Conservation (phyloP, 441 rosid species). For the Croton setiger region DNA sequence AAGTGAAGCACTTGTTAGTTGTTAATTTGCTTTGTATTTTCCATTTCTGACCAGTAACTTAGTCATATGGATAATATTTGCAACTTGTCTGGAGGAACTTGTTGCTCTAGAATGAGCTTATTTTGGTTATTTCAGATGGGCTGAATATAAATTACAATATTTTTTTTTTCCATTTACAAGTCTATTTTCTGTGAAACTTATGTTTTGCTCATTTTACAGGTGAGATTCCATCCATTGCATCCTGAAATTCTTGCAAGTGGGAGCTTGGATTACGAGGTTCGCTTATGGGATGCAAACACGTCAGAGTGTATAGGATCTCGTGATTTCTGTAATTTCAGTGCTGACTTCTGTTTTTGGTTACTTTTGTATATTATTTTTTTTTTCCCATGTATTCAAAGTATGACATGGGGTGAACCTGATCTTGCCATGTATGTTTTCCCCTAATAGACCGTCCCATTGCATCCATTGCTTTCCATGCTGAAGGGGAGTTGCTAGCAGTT, state of each 20-base stretch:
- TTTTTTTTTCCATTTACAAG: background rate
- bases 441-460: conserved; percentile 84
- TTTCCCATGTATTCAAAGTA: conserved; percentile 1
- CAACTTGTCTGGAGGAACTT: background rate
- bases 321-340: conserved; percentile 64
- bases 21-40: background rate
- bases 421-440: conserved; percentile 19
- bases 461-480: conserved; percentile 93
- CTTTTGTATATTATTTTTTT: background rate
- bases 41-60: background rate
- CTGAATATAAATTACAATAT: background rate
- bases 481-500: conserved; percentile 86
- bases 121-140: background rate
- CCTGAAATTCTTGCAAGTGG: conserved; percentile 93
- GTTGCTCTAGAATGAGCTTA: background rate
- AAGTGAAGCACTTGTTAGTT: background rate
- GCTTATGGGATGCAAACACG: conserved; percentile 79
- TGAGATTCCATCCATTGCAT: conserved; percentile 81
- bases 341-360: conserved; percentile 19
- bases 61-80: background rate
- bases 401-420: conserved; percentile 16
- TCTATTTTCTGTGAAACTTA: background rate
- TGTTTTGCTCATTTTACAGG: conserved; percentile 44
- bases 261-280: conserved; percentile 90
- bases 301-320: conserved; percentile 75